These are phyloP conservation scores for Prunus persica DNA, from an alignment of 306 rosid species.

Conservation along the genomic window Prunus_persica_NCBIv2 NC_034009.1:34192001-34192500, in stretches of 20 bases:
- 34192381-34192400: constrained; percentile 21
- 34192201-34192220: constrained; percentile 1
- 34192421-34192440: constrained; percentile 32
- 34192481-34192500: constrained; percentile 33
- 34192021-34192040: too few relatives aligned
- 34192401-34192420: constrained; percentile 31
- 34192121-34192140: neutral
- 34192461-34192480: constrained; percentile 42
- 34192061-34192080: neutral
- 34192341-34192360: constrained; percentile 19
- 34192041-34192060: too few relatives aligned
- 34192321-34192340: neutral
- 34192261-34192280: constrained; percentile 26
- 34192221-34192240: neutral
- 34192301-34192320: neutral
- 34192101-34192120: neutral
- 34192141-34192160: neutral
- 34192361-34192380: constrained; percentile 30
- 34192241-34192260: constrained; percentile 2
- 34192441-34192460: constrained; percentile 28
- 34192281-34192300: neutral
- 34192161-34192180: neutral
- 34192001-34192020: too few relatives aligned
- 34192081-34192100: neutral
- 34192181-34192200: neutral